phyloP scores from a whole-genome alignment of 139 green algal species.

The Gonium pectorale region DNA sequence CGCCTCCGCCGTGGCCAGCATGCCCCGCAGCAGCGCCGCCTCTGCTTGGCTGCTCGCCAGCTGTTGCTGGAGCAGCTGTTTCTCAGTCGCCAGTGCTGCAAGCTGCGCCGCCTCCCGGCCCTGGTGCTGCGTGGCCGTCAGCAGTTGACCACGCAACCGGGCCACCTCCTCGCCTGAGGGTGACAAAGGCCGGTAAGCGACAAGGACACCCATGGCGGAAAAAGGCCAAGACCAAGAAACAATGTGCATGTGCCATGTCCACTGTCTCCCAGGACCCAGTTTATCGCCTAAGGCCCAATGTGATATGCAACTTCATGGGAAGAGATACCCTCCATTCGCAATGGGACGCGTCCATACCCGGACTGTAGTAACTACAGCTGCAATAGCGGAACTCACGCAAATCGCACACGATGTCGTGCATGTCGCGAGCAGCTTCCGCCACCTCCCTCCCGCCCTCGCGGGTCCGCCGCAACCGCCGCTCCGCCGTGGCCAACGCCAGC shows the following conservation, averaged over 20 bases:
- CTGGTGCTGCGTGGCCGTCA: slow-evolving; percentile 18
- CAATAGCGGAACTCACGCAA: slow-evolving; percentile 25
- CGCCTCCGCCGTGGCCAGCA: slow-evolving; percentile 25
- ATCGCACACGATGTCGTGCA: slow-evolving; percentile 42
- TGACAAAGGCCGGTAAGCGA: too few relatives aligned
- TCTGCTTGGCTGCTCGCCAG: slow-evolving; percentile 20
- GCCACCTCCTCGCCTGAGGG: slow-evolving; percentile 40
- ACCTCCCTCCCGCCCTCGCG: slow-evolving; percentile 43
- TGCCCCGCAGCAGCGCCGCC: slow-evolving; percentile 34
- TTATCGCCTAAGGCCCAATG: too few relatives aligned
- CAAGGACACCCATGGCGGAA: too few relatives aligned
- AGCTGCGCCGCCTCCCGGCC: not conserved
- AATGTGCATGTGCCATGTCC: too few relatives aligned
- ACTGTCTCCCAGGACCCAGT: too few relatives aligned
- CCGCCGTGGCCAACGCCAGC: slow-evolving; percentile 32
- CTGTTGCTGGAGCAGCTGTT: slow-evolving; percentile 39
- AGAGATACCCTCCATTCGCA: too few relatives aligned
- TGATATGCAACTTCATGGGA: too few relatives aligned
- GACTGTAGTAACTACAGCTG: too few relatives aligned
- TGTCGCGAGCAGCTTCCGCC: slow-evolving; percentile 25
- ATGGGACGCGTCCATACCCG: not conserved
- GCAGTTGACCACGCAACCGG: slow-evolving; percentile 14
- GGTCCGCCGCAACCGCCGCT: slow-evolving; percentile 43
- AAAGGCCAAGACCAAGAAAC: too few relatives aligned
- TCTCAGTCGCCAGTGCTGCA: not conserved